Evolutionary conservation across 2,329 filamentous ascomycete genomes (phyloP).

Genomic region (Claviceps africana): DNA sequence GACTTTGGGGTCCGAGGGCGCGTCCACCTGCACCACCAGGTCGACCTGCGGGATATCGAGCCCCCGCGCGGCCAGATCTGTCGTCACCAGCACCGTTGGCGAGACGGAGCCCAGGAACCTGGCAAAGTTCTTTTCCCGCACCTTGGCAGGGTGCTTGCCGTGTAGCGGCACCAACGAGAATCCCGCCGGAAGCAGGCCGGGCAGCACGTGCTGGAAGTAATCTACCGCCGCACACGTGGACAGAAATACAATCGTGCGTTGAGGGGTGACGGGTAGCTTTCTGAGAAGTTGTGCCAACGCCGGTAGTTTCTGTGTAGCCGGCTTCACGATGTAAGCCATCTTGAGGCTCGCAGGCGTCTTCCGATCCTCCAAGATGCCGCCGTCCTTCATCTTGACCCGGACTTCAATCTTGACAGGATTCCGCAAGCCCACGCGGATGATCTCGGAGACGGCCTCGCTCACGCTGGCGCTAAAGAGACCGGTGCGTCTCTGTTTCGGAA

Average conservation of each 20-base stretch:
- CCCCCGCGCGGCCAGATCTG: slow-evolving; percentile 80
- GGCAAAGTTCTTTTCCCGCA: slow-evolving; percentile 75
- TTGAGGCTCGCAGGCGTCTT: slow-evolving; percentile 84
- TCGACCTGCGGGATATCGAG: slow-evolving; percentile 88
- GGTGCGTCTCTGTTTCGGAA: slow-evolving; percentile 88
- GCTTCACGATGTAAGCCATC: slow-evolving; percentile 69
- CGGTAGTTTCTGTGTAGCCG: slow-evolving; percentile 68
- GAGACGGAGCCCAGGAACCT: slow-evolving; percentile 62
- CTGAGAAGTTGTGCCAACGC: slow-evolving; percentile 57
- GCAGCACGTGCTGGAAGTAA: slow-evolving; percentile 76
- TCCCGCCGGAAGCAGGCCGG: slow-evolving; percentile 51
- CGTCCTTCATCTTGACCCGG: slow-evolving; percentile 65
- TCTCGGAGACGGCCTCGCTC: slow-evolving; percentile 86
- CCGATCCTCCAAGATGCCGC: slow-evolving; percentile 59
- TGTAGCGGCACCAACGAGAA: slow-evolving; percentile 71
- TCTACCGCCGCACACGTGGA: slow-evolving; percentile 92
- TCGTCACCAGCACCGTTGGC: slow-evolving; percentile 75
- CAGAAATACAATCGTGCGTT: slow-evolving; percentile 81
- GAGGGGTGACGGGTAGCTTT: slow-evolving; percentile 56
- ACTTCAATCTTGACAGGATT: slow-evolving; percentile 94
- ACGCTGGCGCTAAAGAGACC: slow-evolving; percentile 91
- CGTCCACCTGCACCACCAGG: slow-evolving; percentile 79
- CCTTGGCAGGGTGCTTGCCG: slow-evolving; percentile 79
- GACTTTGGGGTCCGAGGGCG: slow-evolving; percentile 72
- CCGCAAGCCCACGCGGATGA: slow-evolving; percentile 78